Percentiles rank a stretch among this genome's conserved stretches.
Conservation (phyloP, 1,284 basidiomycete species). For the Abortiporus biennis region DNA sequence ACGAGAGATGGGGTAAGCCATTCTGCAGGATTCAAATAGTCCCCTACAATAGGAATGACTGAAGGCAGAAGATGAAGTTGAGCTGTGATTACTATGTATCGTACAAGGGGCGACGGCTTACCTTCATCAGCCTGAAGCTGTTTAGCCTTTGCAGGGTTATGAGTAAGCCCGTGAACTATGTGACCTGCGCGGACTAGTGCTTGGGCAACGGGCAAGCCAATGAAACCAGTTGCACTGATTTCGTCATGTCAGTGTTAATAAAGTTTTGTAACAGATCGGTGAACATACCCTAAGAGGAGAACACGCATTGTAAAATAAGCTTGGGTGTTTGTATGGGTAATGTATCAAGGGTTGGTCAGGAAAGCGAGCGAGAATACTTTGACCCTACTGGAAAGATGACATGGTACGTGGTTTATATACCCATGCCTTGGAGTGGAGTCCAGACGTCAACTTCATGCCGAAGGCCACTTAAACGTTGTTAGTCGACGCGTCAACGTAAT, state of each 20-base stretch:
- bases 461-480: no score
- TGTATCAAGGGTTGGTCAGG: no score
- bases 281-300: no score
- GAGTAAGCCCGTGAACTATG: conserved; percentile 43
- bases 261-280: not conserved
- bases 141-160: conserved; percentile 32
- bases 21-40: conserved; percentile 26
- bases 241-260: not conserved
- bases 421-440: no score
- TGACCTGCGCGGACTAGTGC: conserved; percentile 45
- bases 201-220: conserved; percentile 39
- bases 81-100: not conserved
- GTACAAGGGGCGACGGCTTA: conserved; percentile 16
- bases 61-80: not conserved
- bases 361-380: no score
- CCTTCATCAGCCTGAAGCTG: conserved; percentile 39
- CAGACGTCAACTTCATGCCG: no score
- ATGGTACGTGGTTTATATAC: no score
- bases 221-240: conserved; percentile 34
- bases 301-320: no score
- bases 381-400: no score
- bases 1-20: conserved; percentile 36
- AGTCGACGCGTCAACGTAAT: no score
- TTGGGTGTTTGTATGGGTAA: no score
- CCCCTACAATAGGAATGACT: conserved; percentile 44